Conservation (phyloP, 257 asterid species). For the Nicotiana sylvestris region DNA sequence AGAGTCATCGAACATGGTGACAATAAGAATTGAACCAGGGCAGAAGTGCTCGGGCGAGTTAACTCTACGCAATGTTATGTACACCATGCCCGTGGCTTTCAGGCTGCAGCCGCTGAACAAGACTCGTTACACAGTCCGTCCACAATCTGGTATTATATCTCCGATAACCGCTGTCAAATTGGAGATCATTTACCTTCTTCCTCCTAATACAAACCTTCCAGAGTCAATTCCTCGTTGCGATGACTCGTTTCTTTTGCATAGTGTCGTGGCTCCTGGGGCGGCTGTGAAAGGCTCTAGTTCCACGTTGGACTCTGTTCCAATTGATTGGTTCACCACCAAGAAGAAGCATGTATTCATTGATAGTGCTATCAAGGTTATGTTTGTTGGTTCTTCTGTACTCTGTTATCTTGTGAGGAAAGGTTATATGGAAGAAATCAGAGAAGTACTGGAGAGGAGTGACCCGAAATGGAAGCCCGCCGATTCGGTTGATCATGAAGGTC, state of each 20-base stretch:
- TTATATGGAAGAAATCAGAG: constrained; percentile 65
- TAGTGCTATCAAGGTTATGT: constrained; percentile 59
- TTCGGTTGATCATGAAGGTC: constrained; percentile 53
- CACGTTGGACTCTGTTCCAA: constrained; percentile 39
- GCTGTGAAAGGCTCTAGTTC: constrained; percentile 35
- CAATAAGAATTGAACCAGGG: constrained; percentile 55
- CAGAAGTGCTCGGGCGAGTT: constrained; percentile 46
- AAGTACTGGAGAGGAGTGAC: constrained; percentile 58
- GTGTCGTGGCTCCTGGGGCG: constrained; percentile 78
- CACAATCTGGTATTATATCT: constrained; percentile 64
- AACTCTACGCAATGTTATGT: constrained; percentile 67
- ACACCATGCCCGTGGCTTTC: constrained; percentile 86
- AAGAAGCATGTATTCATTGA: constrained; percentile 79
- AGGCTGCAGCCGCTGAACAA: constrained; percentile 54
- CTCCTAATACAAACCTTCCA: constrained; percentile 40
- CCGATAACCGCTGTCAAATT: constrained; percentile 48
- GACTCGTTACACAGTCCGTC: constrained; percentile 42
- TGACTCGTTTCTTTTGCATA: constrained; percentile 55
- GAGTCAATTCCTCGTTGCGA: constrained; percentile 50
- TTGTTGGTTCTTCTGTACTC: constrained; percentile 52
- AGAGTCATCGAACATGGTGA: constrained; percentile 63
- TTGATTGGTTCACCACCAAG: constrained; percentile 74
- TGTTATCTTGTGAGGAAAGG: constrained; percentile 43
- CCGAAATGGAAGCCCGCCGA: constrained; percentile 47
- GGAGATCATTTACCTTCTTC: constrained; percentile 46